Percentiles rank a stretch among this genome's conserved stretches.
These are phyloP conservation scores for Erythrophleum fordii DNA, from an alignment of 306 rosid genomes.

Conservation along the genomic window DNA sequence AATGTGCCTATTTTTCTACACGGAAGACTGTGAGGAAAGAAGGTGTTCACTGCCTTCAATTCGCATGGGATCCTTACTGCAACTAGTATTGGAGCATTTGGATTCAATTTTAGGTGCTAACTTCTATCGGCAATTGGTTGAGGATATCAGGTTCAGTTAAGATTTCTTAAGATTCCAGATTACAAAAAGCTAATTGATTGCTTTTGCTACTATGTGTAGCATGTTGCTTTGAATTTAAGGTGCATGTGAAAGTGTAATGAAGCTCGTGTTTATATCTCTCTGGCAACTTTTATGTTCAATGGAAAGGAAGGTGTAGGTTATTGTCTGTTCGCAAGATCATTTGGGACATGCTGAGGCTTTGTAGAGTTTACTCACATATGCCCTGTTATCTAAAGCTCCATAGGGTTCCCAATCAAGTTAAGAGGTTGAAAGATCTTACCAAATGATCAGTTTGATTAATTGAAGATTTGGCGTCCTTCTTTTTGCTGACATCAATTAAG, in stretches of 20 bases:
- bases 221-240: constrained; percentile 15
- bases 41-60: not conserved
- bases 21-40: not conserved
- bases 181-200: not conserved
- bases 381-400: constrained; percentile 30
- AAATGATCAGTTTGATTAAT: constrained; percentile 18
- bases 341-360: constrained; percentile 27
- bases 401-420: constrained; percentile 19
- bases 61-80: not conserved
- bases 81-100: not conserved
- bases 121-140: constrained; percentile 25
- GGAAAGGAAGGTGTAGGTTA: constrained; percentile 3
- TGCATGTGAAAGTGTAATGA: constrained; percentile 7
- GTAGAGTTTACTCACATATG: constrained; percentile 17
- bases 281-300: constrained; percentile 14
- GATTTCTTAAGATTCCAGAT: not conserved
- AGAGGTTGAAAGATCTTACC: constrained; percentile 7
- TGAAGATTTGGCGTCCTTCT: constrained; percentile 8
- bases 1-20: not conserved
- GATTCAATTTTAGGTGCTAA: not conserved
- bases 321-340: not conserved
- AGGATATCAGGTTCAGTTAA: not conserved
- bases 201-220: not conserved
- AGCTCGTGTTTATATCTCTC: not conserved
- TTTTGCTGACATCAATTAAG: not conserved